Conservation (phyloP, 768 basidiomycete species). For the Boletellus ananas region DNA sequence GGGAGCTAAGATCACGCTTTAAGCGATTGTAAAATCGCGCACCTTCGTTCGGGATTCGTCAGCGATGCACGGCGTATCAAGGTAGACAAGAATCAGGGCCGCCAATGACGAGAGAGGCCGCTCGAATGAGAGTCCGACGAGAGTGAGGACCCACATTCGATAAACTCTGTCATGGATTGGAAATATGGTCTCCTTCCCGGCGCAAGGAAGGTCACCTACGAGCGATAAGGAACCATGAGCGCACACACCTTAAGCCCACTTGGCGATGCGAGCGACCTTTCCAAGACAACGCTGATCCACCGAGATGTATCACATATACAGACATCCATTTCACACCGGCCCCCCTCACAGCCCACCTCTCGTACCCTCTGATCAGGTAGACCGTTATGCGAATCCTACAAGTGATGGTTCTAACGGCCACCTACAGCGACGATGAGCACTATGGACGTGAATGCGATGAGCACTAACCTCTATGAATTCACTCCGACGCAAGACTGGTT, state of each 20-base stretch:
- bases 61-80: neutral
- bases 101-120: neutral
- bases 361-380: neutral
- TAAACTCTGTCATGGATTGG: neutral
- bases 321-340: neutral
- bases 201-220: neutral
- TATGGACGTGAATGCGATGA: neutral
- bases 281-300: neutral
- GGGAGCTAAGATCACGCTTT: neutral
- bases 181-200: neutral
- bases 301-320: constrained; percentile 18
- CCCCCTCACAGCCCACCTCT: neutral
- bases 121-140: neutral
- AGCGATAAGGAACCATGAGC: constrained; percentile 1
- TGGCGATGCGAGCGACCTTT: constrained; percentile 1
- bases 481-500: constrained; percentile 59
- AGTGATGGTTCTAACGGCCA: neutral
- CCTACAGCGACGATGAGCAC: constrained; percentile 14
- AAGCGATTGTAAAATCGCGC: neutral
- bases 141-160: neutral
- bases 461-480: constrained; percentile 34
- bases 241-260: constrained; percentile 9
- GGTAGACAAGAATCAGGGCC: neutral
- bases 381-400: neutral
- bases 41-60: neutral